These are phyloP conservation scores for Crithidia thermophila DNA, from an alignment of 208 protist genomes.

Conservation along the genomic window DNA sequence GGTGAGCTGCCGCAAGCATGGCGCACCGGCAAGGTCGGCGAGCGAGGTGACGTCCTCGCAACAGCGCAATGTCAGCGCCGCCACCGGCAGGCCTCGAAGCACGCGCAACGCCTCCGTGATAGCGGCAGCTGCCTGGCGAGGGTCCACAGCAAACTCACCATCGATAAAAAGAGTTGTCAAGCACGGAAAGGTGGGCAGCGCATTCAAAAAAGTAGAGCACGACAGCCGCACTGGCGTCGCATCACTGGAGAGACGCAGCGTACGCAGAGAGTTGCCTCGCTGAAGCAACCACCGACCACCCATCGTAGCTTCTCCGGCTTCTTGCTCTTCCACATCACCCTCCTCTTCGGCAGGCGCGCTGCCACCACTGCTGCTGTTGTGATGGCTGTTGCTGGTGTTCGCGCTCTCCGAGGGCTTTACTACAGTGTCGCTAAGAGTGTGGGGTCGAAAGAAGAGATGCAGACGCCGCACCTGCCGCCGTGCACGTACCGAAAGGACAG, in stretches of 20 bases:
- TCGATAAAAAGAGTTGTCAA: not conserved
- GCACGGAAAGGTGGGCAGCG: slow-evolving; percentile 5
- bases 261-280: not conserved
- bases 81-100: not conserved
- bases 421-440: not conserved
- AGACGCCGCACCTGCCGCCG: slow-evolving; percentile 8
- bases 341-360: no score
- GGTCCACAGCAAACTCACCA: slow-evolving; percentile 10
- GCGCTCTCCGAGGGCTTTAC: no score
- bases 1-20: not conserved
- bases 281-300: not conserved
- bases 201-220: slow-evolving; percentile 10
- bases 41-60: not conserved
- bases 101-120: not conserved
- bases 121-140: not conserved
- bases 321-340: not conserved
- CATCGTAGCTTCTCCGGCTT: not conserved
- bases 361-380: no score
- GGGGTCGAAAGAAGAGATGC: not conserved
- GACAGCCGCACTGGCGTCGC: not conserved
- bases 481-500: not conserved
- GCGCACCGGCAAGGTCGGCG: not conserved
- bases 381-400: no score
- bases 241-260: not conserved
- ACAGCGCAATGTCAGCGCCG: not conserved